These are phyloP conservation scores for Wallacemonas collosoma DNA, from an alignment of 208 protist species.

Conservation along the genomic window DNA sequence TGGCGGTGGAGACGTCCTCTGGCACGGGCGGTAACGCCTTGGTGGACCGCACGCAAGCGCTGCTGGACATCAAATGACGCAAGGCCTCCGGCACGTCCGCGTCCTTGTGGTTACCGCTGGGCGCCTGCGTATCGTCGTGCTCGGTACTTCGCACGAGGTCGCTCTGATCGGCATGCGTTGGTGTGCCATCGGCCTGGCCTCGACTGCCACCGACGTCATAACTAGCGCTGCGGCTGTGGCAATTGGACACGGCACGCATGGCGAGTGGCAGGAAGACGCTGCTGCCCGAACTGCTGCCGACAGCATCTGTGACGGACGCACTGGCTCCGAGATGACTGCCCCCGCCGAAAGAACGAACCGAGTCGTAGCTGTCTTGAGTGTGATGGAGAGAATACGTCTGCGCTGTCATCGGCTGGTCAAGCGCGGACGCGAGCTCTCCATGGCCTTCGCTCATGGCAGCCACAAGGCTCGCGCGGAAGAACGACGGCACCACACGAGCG, in stretches of 20 bases:
- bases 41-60: not conserved
- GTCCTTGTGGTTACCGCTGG: not conserved
- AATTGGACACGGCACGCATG: not conserved
- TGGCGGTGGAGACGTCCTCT: not conserved
- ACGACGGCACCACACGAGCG: constrained; percentile 7
- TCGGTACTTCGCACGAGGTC: no score
- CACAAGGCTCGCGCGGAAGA: constrained; percentile 13
- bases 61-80: not conserved
- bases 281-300: constrained; percentile 13
- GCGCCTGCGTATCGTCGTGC: not conserved
- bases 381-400: constrained; percentile 12
- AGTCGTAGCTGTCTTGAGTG: constrained; percentile 15
- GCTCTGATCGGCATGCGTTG: no score
- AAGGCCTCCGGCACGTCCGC: not conserved
- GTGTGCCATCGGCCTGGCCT: no score
- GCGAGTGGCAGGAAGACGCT: constrained; percentile 1
- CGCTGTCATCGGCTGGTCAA: constrained; percentile 13
- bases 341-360: not conserved
- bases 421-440: not conserved
- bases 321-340: constrained; percentile 13
- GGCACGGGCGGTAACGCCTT: constrained; percentile 3
- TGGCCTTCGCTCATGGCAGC: constrained; percentile 3
- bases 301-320: not conserved
- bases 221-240: no score
- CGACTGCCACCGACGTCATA: no score